Percentiles rank a stretch among this genome's conserved stretches.
phyloP scores from a whole-genome alignment of 73 alveolate genomes.

The Symbiodinium pilosum region DNA sequence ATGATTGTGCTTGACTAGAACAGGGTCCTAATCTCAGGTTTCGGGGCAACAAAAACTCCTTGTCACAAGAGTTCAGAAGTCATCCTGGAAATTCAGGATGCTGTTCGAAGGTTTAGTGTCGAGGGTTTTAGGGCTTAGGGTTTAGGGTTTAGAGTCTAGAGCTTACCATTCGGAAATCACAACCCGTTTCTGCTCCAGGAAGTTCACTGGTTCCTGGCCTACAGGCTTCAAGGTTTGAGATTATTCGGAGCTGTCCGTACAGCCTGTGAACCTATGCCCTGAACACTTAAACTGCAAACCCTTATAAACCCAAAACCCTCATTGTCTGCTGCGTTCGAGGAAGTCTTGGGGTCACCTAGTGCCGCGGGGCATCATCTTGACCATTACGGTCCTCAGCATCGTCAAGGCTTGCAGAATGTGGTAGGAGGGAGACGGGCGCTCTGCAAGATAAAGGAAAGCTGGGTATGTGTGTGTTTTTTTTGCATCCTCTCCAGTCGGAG shows the following conservation, averaged over 20 bases:
- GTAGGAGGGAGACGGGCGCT: too few relatives aligned
- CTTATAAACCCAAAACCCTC: not conserved
- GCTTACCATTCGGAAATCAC: too few relatives aligned
- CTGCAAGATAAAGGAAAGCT: too few relatives aligned
- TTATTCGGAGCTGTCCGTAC: not conserved
- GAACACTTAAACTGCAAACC: not conserved
- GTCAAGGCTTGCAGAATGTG: not conserved
- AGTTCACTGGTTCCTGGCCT: too few relatives aligned
- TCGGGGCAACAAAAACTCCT: not conserved
- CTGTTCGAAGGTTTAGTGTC: not conserved
- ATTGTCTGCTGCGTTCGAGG: too few relatives aligned
- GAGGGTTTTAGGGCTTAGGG: not conserved
- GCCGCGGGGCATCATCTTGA: not conserved
- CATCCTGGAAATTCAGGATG: not conserved
- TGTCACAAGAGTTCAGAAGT: not conserved
- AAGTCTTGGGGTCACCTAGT: not conserved
- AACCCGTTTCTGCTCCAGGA: not conserved
- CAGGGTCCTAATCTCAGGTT: too few relatives aligned
- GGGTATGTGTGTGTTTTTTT: too few relatives aligned
- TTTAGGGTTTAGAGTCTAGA: not conserved
- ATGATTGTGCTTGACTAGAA: too few relatives aligned
- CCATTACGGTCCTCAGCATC: constrained; percentile 1
- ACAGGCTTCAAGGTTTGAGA: not conserved
- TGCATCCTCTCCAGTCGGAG: too few relatives aligned
- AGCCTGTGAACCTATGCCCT: not conserved